Conservation (phyloP, 1,284 basidiomycete species). For the Caloboletus firmus region DNA sequence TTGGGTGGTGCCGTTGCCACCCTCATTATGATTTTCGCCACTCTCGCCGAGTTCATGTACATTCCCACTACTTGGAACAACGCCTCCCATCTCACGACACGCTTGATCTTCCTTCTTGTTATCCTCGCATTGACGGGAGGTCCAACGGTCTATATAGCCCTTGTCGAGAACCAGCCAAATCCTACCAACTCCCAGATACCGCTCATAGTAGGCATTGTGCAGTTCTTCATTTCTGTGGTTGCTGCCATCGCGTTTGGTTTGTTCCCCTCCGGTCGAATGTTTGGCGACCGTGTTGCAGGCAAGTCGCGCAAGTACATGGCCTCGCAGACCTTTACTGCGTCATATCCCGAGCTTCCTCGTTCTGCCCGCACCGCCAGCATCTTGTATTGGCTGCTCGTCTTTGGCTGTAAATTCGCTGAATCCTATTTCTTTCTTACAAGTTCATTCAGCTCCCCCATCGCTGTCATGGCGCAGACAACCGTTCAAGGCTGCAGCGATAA, state of each 20-base stretch:
- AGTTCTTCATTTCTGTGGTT: slow-evolving; percentile 85
- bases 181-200: slow-evolving; percentile 57
- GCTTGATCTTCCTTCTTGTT: slow-evolving; percentile 83
- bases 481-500: slow-evolving; percentile 85
- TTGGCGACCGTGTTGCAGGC: slow-evolving; percentile 92
- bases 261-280: slow-evolving; percentile 91
- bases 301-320: slow-evolving; percentile 95
- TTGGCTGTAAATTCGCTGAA: slow-evolving; percentile 89
- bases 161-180: slow-evolving; percentile 62
- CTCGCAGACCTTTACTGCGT: slow-evolving; percentile 95
- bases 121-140: slow-evolving; percentile 85
- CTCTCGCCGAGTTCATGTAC: slow-evolving; percentile 89
- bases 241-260: slow-evolving; percentile 79
- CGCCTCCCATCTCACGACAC: slow-evolving; percentile 88
- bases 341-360: slow-evolving; percentile 76
- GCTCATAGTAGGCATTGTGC: slow-evolving; percentile 83
- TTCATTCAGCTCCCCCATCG: slow-evolving; percentile 89
- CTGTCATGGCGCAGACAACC: slow-evolving; percentile 89
- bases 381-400: slow-evolving; percentile 86
- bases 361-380: slow-evolving; percentile 77
- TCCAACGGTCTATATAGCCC: slow-evolving; percentile 88
- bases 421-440: slow-evolving; percentile 96
- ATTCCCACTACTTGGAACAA: slow-evolving; percentile 99
- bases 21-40: slow-evolving; percentile 88
- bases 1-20: slow-evolving; percentile 90